Evolutionary conservation across 2,329 filamentous ascomycete genomes (phyloP).

Genomic region (Aspergillus neoniger): DNA sequence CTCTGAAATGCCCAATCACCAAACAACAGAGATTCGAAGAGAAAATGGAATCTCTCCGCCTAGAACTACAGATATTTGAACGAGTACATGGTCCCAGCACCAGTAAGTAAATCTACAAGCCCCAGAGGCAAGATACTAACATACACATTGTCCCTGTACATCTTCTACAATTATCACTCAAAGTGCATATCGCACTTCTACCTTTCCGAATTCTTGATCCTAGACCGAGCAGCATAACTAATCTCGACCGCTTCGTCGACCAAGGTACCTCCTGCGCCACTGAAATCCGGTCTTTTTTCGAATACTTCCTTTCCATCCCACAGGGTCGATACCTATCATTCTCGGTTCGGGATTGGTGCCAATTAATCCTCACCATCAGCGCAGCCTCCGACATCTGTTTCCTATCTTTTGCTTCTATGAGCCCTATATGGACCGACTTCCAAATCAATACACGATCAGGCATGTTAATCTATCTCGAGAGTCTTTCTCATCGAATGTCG

Average conservation of each 20-base stretch:
- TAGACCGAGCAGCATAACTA: neutral
- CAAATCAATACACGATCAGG: neutral
- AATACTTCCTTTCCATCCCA: neutral
- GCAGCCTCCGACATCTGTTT: neutral
- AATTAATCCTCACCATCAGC: neutral
- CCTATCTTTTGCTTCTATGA: neutral
- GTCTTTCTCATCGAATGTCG: neutral
- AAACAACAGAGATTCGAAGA: neutral
- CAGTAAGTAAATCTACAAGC: neutral
- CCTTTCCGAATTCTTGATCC: neutral
- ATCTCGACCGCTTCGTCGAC: neutral
- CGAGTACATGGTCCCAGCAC: neutral
- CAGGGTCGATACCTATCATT: neutral
- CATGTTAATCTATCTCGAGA: neutral
- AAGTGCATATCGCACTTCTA: neutral
- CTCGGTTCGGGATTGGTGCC: neutral
- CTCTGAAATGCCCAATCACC: neutral
- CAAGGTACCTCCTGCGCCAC: neutral
- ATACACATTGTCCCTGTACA: neutral
- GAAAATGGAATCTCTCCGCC: neutral
- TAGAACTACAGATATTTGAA: neutral
- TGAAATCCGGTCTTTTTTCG: neutral
- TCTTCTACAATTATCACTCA: neutral
- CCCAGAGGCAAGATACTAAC: neutral
- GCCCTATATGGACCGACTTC: neutral